phyloP scores from a whole-genome alignment of 495 filamentous ascomycete species.

The Stereocaulon alpinum region DNA sequence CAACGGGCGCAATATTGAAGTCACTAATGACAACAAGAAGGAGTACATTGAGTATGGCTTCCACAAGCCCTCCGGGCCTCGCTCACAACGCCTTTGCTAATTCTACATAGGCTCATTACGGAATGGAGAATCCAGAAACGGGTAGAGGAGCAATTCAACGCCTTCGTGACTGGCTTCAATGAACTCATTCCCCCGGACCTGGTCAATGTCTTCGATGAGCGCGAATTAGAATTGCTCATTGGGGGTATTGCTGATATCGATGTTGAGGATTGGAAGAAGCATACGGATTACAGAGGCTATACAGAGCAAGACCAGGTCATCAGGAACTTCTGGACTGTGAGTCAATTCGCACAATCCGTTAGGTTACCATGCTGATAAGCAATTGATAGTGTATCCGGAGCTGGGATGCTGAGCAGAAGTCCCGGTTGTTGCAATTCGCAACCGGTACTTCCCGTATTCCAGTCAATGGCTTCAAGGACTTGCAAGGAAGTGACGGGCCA shows the following conservation, averaged over 20 bases:
- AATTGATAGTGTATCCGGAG: constrained; percentile 55
- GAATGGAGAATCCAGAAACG: constrained; percentile 99
- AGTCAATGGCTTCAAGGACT: constrained; percentile 98
- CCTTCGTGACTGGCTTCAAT: constrained; percentile 94
- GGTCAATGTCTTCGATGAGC: constrained; percentile 97
- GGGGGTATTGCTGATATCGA: constrained; percentile 99
- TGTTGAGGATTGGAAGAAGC: constrained; percentile 99
- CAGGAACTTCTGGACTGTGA: constrained; percentile 95
- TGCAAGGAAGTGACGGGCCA: constrained; percentile 94
- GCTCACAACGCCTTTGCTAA: constrained; percentile 1
- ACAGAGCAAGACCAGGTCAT: constrained; percentile 96
- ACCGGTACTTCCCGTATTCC: constrained; percentile 96
- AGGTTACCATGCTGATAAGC: constrained; percentile 12
- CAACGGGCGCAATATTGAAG: constrained; percentile 78
- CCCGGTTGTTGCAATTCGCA: constrained; percentile 87
- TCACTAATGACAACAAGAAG: constrained; percentile 94
- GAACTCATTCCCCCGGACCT: constrained; percentile 94
- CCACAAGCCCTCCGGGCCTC: not conserved
- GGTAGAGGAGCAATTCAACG: constrained; percentile 94
- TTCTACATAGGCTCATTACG: constrained; percentile 62
- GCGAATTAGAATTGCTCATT: constrained; percentile 91
- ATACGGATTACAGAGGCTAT: constrained; percentile 99
- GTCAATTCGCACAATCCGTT: constrained; percentile 5
- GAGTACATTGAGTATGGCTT: constrained; percentile 77
- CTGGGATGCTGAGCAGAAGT: constrained; percentile 99